phyloP scores from a whole-genome alignment of 2,329 filamentous ascomycete genomes.

The Pseudocercospora cruenta region DNA sequence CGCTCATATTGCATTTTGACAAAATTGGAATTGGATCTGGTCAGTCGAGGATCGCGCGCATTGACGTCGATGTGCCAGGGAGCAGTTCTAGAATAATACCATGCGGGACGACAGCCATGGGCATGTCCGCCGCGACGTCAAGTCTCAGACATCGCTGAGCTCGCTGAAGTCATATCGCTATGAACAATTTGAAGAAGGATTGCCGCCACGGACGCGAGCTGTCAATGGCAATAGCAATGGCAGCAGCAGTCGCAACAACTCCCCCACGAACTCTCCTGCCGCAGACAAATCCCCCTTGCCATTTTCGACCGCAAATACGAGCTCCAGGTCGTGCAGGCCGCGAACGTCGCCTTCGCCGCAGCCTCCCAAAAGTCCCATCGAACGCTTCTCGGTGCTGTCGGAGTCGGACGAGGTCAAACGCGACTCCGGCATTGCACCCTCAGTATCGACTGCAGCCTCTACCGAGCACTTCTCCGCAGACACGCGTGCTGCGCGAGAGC shows the following conservation, averaged over 20 bases:
- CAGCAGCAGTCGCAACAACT: constrained; percentile 9
- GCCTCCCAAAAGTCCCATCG: neutral
- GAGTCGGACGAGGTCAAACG: constrained; percentile 35
- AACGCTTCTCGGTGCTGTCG: constrained; percentile 9
- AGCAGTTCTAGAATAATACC: neutral
- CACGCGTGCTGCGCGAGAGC: constrained; percentile 34
- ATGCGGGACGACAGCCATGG: constrained; percentile 3
- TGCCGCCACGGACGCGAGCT: constrained; percentile 1
- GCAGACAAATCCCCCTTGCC: constrained; percentile 3
- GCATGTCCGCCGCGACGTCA: neutral
- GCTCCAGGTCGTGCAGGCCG: neutral
- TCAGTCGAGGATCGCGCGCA: neutral
- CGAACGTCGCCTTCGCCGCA: constrained; percentile 12
- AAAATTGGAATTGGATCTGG: neutral
- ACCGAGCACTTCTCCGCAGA: constrained; percentile 9
- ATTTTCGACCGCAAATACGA: neutral
- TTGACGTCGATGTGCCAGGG: neutral
- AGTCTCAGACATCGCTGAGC: neutral
- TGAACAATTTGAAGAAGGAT: constrained; percentile 13
- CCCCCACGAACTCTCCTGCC: constrained; percentile 5
- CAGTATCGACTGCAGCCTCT: constrained; percentile 28
- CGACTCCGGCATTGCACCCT: constrained; percentile 40
- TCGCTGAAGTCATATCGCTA: constrained; percentile 14
- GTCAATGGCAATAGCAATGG: constrained; percentile 12
- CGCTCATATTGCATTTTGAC: neutral